Evolutionary conservation across 306 rosid genomes (phyloP), one percentile per base, ranked within the genome.

Genomic region (Cucumis melo): DNA sequence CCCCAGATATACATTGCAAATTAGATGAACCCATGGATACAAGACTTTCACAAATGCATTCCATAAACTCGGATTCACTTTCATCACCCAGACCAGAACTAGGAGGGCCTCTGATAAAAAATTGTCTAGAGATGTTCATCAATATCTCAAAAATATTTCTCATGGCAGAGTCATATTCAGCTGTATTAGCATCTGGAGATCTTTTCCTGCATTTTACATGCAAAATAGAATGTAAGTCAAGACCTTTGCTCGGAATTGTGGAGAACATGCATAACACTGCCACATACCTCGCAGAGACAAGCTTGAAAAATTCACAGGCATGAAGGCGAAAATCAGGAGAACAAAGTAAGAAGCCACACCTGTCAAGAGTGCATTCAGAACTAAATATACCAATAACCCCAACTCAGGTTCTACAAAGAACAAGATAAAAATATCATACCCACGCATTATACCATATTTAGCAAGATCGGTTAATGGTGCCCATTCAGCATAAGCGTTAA

Each of bases 401-500:
- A 80, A 76, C 78, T 48, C 60, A 66, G 38, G 63, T 78, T 54
- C 75, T 57, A 71, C 44, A 54, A 77, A 73, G 78, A 81, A 74
- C 57, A 80, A 77, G 75, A 81, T 79, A 23, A 82, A 75, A 77
- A 85, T 53, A 76, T 72, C 85, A 74, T 85, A 94, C 99, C 99
- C 96, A 81, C 87, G 85, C 79, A 94, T 89, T 84, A 94, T 89
- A 83, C 98, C 97, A 88, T 84, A 85, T 80, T 90, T 86, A 15
- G 93, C 91, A 79, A 94, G 95, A 87, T 92, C 98, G 3, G 98
- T 87, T 78, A 94, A 81, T 20, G 99, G 98, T 74, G 97, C 99
- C 99, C 99, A 94, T 80, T 94, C 99, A 75, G 97, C 93, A 88
- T 94, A 94, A 65, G 99, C 99, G 75, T 88, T 92, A 63, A 92